These are phyloP conservation scores for Pseudozyma hubeiensis DNA, from an alignment of 1,284 basidiomycete genomes.

Conservation along the genomic window DNA sequence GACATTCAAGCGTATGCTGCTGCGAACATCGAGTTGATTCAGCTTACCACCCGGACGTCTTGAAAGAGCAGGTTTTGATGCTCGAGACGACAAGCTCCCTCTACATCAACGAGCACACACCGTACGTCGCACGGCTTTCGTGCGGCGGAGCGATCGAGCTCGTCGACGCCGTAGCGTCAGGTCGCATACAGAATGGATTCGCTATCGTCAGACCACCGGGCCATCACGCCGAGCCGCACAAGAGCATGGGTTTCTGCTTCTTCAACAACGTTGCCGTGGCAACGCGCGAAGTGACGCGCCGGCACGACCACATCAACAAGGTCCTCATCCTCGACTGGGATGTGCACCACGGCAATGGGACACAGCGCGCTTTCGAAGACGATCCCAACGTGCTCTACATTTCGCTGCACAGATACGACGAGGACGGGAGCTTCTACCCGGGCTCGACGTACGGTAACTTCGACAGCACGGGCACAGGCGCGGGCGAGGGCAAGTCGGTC, in stretches of 20 bases:
- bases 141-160: slow-evolving; percentile 96
- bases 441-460: slow-evolving; percentile 87
- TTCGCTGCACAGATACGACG: slow-evolving; percentile 89
- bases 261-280: slow-evolving; percentile 99
- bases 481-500: slow-evolving; percentile 82
- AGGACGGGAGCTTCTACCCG: slow-evolving; percentile 85
- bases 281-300: slow-evolving; percentile 70
- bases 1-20: too few relatives aligned
- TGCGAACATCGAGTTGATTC: background rate
- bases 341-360: slow-evolving; percentile 98
- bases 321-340: slow-evolving; percentile 98
- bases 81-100: slow-evolving; percentile 83
- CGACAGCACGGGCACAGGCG: slow-evolving; percentile 84
- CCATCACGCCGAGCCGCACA: slow-evolving; percentile 97
- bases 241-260: slow-evolving; percentile 99
- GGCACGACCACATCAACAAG: slow-evolving; percentile 77
- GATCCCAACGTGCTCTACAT: slow-evolving; percentile 93
- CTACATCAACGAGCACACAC: slow-evolving; percentile 88
- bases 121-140: slow-evolving; percentile 84
- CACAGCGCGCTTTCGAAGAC: slow-evolving; percentile 92
- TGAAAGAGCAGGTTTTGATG: slow-evolving; percentile 75
- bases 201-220: slow-evolving; percentile 97
- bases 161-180: slow-evolving; percentile 84
- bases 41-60: slow-evolving; percentile 36
- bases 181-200: slow-evolving; percentile 85